Evolutionary conservation across 176 grass and related monocot genomes (phyloP), one percentile per base, ranked within the genome.

Genomic region (Ananas comosus): DNA sequence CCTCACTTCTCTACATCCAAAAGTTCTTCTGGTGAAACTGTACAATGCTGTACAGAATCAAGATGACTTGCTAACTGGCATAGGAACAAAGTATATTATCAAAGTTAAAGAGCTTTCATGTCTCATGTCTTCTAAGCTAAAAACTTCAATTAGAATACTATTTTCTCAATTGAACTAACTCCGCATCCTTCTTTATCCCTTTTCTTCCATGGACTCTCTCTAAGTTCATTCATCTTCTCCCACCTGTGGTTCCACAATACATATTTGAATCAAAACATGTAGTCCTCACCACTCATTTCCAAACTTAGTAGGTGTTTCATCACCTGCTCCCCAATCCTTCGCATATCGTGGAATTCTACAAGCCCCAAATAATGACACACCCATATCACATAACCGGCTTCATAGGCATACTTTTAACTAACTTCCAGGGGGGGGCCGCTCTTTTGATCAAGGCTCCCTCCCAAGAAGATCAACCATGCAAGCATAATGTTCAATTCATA

Each of bases 391-490:
- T 50, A 14, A 82, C 80, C 42, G 85, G 85, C 76, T 79, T 87
- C 67, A 79, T 76, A 54, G 85, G 80, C 85, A 87, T 87, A 56
- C 63, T 54, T 63, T 72, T 87, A 67, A 87, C 76, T 8, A 87
- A 67, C 19, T n/a, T 71, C 73, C 66, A 83, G n/a, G n/a, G n/a
- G n/a, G n/a, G n/a, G n/a, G n/a, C 85, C 72, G 80, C 76, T 13
- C 79, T 51, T 58, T 59, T 27, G 4, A 87, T 79, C 63, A 71
- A 63, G 10, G 63, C 80, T 54, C 10, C 0, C 80, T 70, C 33
- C 80, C 84, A 75, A 87, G 61, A 33, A 82, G 75, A 82, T 82
- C 76, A 76, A 87, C 75, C 76, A 82, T 76, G 71, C 80, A 87
- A 19, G 84, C 67, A 56, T 82, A 87, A 16, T 87, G 84, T 56